Conservation (phyloP, 1,284 basidiomycete species). For the Laetiporus sulphureus region DNA sequence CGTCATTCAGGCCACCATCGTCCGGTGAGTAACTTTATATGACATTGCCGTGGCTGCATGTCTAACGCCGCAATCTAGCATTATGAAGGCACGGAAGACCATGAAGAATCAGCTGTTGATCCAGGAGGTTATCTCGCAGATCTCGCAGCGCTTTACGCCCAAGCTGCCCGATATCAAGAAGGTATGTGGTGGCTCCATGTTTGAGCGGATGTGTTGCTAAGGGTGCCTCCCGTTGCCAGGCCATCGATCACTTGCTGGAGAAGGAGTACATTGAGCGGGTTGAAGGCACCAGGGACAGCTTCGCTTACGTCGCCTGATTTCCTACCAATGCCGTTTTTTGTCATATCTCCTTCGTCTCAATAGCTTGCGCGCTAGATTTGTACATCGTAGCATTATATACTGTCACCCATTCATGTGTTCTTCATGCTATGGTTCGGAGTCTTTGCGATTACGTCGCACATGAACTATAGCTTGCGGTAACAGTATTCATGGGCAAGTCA, state of each 20-base stretch:
- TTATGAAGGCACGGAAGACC: slow-evolving; percentile 98
- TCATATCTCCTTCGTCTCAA: slow-evolving; percentile 6
- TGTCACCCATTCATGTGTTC: too few relatives aligned
- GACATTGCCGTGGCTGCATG: background rate
- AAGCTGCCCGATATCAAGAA: slow-evolving; percentile 92
- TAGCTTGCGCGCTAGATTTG: slow-evolving; percentile 12
- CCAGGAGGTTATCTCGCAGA: slow-evolving; percentile 90
- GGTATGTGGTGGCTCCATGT: slow-evolving; percentile 31
- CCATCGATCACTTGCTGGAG: slow-evolving; percentile 95
- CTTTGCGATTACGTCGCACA: too few relatives aligned
- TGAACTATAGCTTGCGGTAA: too few relatives aligned
- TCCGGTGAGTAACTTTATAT: slow-evolving; percentile 53
- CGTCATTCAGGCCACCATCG: slow-evolving; percentile 95
- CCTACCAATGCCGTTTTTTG: background rate
- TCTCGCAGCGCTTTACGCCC: slow-evolving; percentile 84
- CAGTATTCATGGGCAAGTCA: too few relatives aligned
- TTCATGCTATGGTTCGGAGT: too few relatives aligned
- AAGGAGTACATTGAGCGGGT: slow-evolving; percentile 97
- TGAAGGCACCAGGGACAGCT: slow-evolving; percentile 74
- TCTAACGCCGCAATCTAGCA: slow-evolving; percentile 36
- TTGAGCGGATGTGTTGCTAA: slow-evolving; percentile 1
- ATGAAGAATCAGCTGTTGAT: slow-evolving; percentile 96
- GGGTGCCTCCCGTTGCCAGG: slow-evolving; percentile 37
- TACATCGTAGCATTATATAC: slow-evolving; percentile 24
- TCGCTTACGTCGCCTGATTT: slow-evolving; percentile 67